phyloP scores from a whole-genome alignment of 1,139 yeast genomes.

The Saccharomyces hybrid region DNA sequence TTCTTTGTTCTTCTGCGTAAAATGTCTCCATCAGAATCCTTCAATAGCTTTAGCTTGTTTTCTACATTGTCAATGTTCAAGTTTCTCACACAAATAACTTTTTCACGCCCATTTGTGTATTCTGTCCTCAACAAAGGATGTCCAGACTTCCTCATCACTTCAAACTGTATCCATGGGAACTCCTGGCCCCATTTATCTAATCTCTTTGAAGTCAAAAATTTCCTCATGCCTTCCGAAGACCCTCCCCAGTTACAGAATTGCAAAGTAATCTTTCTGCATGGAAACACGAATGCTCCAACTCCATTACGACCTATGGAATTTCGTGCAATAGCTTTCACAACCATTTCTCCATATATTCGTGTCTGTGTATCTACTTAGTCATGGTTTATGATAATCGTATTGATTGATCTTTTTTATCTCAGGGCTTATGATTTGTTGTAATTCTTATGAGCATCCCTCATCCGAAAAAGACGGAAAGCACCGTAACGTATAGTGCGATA shows the following conservation, averaged over 20 bases:
- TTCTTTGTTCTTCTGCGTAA: slow-evolving; percentile 52
- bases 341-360: slow-evolving; percentile 23
- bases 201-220: slow-evolving; percentile 50
- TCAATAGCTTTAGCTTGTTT: slow-evolving; percentile 47
- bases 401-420: background rate
- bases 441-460: background rate
- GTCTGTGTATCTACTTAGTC: background rate
- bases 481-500: background rate
- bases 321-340: slow-evolving; percentile 43
- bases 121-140: slow-evolving; percentile 75
- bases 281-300: slow-evolving; percentile 59
- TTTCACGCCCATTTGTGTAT: slow-evolving; percentile 43
- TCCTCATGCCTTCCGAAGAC: slow-evolving; percentile 71
- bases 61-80: slow-evolving; percentile 46
- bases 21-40: slow-evolving; percentile 54
- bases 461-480: background rate
- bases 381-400: background rate
- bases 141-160: slow-evolving; percentile 62
- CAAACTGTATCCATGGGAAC: slow-evolving; percentile 65
- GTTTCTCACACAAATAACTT: slow-evolving; percentile 59
- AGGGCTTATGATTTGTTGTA: background rate
- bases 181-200: slow-evolving; percentile 50
- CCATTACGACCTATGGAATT: slow-evolving; percentile 67
- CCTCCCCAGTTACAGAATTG: slow-evolving; percentile 96
- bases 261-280: slow-evolving; percentile 61